phyloP scores from a whole-genome alignment of 225 moss, liverwort and hornwort species.

The Rhytidiadelphus loreus region DNA sequence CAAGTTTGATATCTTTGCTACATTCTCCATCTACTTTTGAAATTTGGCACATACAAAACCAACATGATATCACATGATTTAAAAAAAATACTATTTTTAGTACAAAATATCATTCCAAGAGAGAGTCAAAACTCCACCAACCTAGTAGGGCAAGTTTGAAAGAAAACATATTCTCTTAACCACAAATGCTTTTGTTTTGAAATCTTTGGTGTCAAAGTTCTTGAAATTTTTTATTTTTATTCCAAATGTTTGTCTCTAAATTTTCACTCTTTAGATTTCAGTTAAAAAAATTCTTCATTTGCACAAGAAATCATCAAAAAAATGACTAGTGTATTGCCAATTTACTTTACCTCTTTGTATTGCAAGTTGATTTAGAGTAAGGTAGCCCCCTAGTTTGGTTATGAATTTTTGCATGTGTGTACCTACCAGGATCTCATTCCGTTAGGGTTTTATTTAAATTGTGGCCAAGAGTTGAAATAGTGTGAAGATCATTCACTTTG shows the following conservation, averaged over 20 bases:
- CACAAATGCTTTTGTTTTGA: background rate
- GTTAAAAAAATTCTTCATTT: fast-evolving
- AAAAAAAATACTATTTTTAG: too few relatives aligned
- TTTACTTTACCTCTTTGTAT: background rate
- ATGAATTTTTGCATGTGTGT: fast-evolving
- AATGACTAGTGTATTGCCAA: background rate
- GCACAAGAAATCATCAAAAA: background rate
- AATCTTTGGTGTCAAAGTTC: background rate
- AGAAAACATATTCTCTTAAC: background rate
- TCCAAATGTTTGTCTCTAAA: background rate
- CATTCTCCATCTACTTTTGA: background rate
- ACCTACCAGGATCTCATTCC: background rate
- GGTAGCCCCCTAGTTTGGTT: background rate
- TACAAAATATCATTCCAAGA: background rate
- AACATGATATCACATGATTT: too few relatives aligned
- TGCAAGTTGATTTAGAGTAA: background rate
- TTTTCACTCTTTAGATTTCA: background rate
- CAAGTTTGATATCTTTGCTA: background rate
- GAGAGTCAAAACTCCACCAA: background rate
- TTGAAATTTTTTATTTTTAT: background rate
- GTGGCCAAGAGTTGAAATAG: background rate
- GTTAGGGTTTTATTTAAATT: background rate
- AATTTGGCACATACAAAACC: background rate
- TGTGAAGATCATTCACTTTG: background rate
- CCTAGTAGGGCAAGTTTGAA: fast-evolving